phyloP scores from a whole-genome alignment of 805 yeast genomes.

The Suhomyces pyralidae region DNA sequence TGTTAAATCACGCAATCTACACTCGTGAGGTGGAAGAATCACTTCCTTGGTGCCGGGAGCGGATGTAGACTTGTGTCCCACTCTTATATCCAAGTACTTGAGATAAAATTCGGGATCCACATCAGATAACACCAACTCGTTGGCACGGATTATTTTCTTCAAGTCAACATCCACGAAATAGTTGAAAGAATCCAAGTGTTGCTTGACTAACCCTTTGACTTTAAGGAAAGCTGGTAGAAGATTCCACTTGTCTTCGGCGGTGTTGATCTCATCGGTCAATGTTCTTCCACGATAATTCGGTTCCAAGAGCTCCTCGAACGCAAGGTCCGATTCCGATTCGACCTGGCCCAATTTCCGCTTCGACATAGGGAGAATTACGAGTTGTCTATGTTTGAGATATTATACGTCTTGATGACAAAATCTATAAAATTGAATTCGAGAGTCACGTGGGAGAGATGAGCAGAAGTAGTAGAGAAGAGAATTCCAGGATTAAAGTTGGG shows the following conservation, averaged over 20 bases:
- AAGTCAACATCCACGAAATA: conserved; percentile 92
- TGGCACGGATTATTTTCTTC: conserved; percentile 88
- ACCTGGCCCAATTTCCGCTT: conserved; percentile 3
- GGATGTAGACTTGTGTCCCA: conserved; percentile 73
- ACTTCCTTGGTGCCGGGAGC: conserved; percentile 52
- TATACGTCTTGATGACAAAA: background rate
- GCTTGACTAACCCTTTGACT: conserved; percentile 94
- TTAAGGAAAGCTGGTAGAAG: conserved; percentile 91
- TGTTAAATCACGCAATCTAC: conserved; percentile 89
- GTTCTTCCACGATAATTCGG: conserved; percentile 84
- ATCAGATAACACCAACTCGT: conserved; percentile 83
- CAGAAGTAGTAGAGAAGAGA: background rate
- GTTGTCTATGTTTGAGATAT: background rate
- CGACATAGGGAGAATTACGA: background rate
- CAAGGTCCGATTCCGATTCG: conserved; percentile 44
- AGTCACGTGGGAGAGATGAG: background rate
- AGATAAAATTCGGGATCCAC: conserved; percentile 96
- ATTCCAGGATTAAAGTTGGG: background rate
- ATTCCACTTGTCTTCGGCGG: conserved; percentile 97
- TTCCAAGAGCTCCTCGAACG: conserved; percentile 72
- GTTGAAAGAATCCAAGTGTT: conserved; percentile 96
- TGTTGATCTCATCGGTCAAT: conserved; percentile 80
- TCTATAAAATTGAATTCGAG: background rate
- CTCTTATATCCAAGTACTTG: conserved; percentile 88
- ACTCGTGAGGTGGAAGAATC: conserved; percentile 85